Percentiles rank a stretch among this genome's conserved stretches.
These are phyloP conservation scores for Trichothecium roseum DNA, from an alignment of 2,329 filamentous ascomycete genomes.

Conservation along the genomic window DNA sequence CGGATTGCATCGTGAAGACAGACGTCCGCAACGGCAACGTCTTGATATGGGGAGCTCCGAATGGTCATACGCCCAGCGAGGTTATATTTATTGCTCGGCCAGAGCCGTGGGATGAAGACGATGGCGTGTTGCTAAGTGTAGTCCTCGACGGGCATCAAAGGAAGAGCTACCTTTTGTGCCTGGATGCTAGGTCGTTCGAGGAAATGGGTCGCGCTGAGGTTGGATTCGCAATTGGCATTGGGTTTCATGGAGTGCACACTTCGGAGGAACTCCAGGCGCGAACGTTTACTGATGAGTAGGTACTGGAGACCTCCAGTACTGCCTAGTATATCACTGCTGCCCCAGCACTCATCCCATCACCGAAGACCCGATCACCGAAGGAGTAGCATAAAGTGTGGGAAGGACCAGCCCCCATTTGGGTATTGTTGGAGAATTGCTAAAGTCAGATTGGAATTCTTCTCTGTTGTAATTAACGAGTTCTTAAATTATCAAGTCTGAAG, in stretches of 20 bases:
- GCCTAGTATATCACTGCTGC: too few species aligned
- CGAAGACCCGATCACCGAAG: too few species aligned
- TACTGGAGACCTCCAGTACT: too few species aligned
- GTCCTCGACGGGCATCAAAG: conserved; percentile 50
- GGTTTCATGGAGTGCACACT: conserved; percentile 53
- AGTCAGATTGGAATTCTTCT: too few species aligned
- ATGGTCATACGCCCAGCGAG: conserved; percentile 58
- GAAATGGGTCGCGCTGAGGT: conserved; percentile 57
- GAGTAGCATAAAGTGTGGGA: too few species aligned
- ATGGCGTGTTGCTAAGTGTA: conserved; percentile 50
- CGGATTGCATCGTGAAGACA: conserved; percentile 56
- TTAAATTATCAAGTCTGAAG: too few species aligned
- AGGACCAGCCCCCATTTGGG: too few species aligned
- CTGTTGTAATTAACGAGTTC: too few species aligned
- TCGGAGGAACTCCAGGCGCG: too few species aligned
- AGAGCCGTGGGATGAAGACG: conserved; percentile 42
- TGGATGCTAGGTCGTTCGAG: conserved; percentile 51
- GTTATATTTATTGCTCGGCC: conserved; percentile 51
- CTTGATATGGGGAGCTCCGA: conserved; percentile 44
- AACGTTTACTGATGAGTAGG: too few species aligned
- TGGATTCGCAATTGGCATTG: conserved; percentile 48
- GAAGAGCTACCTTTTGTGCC: conserved; percentile 54
- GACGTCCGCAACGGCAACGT: conserved; percentile 44
- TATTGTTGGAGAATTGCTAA: too few species aligned
- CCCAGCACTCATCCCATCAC: too few species aligned